A percentile compares a stretch with the other conserved stretches of the same genome.
Conservation (phyloP, 2,329 filamentous ascomycete genomes). For the Emmonsia crescens region DNA sequence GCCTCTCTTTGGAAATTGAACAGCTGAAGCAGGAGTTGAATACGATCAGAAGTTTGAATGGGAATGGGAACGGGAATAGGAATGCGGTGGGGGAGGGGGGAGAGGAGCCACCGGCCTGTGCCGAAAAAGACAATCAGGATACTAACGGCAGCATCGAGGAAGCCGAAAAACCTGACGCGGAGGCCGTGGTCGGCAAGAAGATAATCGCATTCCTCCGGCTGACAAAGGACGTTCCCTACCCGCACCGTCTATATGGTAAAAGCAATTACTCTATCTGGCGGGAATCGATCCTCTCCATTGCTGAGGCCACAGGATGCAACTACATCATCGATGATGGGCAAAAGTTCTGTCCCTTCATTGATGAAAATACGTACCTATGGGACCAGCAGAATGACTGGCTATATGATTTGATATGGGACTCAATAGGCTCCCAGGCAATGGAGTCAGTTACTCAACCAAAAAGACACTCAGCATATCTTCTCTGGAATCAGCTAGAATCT, state of each 20-base stretch:
- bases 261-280: conserved; percentile 1
- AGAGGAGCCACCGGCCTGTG: not conserved
- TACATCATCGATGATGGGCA: not conserved
- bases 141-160: not conserved
- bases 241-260: conserved; percentile 2
- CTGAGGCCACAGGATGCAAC: not conserved
- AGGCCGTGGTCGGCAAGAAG: conserved; percentile 2
- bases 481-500: conserved; percentile 1
- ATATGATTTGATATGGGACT: conserved; percentile 1
- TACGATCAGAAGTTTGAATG: not conserved
- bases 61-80: not conserved
- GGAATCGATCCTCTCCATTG: conserved; percentile 1
- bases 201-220: conserved; percentile 1
- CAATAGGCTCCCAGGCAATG: not conserved
- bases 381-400: conserved; percentile 3
- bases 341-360: not conserved
- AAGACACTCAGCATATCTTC: not conserved
- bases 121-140: not conserved
- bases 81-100: not conserved
- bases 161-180: not conserved
- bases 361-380: not conserved
- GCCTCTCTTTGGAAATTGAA: not conserved
- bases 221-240: not conserved
- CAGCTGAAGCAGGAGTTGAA: conserved; percentile 1
- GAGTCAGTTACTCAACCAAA: not conserved